Evolutionary conservation across 1,284 basidiomycete genomes (phyloP).

Genomic region (Ceratobasidium sp.): DNA sequence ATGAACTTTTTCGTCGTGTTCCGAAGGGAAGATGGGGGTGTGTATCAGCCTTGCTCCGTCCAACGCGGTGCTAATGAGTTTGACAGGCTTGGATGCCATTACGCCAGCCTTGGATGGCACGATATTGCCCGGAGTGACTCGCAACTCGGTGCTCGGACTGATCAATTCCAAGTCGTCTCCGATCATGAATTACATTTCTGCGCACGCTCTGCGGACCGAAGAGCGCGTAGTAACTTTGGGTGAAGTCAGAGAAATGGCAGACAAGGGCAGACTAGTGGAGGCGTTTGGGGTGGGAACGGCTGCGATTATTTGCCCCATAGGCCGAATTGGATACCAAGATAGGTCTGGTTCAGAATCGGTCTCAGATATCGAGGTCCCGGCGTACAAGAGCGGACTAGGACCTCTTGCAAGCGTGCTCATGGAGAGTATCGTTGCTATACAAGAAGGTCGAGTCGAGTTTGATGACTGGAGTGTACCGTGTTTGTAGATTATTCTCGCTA

Average conservation of each 20-base stretch:
- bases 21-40: conserved; percentile 58
- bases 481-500: not conserved
- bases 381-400: conserved; percentile 87
- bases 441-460: conserved; percentile 66
- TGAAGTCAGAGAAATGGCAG: conserved; percentile 61
- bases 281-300: conserved; percentile 79
- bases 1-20: conserved; percentile 76
- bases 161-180: conserved; percentile 14
- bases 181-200: conserved; percentile 1
- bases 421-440: conserved; percentile 86
- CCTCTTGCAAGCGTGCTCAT: conserved; percentile 83
- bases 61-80: not conserved
- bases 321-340: conserved; percentile 87
- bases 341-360: conserved; percentile 46
- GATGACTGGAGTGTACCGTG: conserved; percentile 24
- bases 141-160: conserved; percentile 72
- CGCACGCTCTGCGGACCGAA: conserved; percentile 56
- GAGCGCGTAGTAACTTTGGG: conserved; percentile 70
- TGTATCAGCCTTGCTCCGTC: conserved; percentile 41
- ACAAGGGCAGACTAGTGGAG: conserved; percentile 61
- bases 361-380: conserved; percentile 80
- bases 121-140: conserved; percentile 77
- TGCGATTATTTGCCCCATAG: conserved; percentile 82
- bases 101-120: conserved; percentile 81
- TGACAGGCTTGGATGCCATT: conserved; percentile 64